Percentiles rank a stretch among this genome's conserved stretches.
phyloP scores from a whole-genome alignment of 192 early-diverging fungal genomes.

The Podila epigama region DNA sequence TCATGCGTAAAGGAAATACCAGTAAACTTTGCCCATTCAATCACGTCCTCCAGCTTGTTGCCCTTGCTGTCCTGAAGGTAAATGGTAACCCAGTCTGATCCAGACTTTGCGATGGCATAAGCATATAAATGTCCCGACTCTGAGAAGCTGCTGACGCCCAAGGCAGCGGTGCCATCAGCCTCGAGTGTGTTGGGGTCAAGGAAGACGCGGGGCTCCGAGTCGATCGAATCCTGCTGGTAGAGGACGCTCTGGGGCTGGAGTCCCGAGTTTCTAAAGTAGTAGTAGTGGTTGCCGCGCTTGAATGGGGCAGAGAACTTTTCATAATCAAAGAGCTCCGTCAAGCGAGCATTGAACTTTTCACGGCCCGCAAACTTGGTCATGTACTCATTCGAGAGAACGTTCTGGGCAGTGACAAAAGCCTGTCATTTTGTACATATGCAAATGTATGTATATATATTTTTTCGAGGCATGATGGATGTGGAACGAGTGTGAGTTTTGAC shows the following conservation, averaged over 20 bases:
- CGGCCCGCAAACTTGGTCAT: slow-evolving; percentile 51
- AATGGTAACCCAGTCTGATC: slow-evolving; percentile 74
- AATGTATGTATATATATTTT: not conserved
- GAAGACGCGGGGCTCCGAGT: slow-evolving; percentile 53
- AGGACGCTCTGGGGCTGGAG: slow-evolving; percentile 68
- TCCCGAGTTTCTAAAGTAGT: slow-evolving; percentile 70
- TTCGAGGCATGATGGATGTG: not conserved
- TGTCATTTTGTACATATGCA: not conserved
- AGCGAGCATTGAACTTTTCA: slow-evolving; percentile 44
- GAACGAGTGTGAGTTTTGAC: too few relatives aligned
- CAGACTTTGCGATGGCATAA: slow-evolving; percentile 63
- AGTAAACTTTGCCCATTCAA: slow-evolving; percentile 68
- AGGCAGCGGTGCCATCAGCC: slow-evolving; percentile 62
- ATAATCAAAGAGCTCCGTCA: slow-evolving; percentile 67
- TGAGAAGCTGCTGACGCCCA: slow-evolving; percentile 61
- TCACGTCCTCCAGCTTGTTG: slow-evolving; percentile 48
- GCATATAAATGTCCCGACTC: slow-evolving; percentile 64
- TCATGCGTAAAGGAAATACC: slow-evolving; percentile 66
- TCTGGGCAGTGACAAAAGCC: slow-evolving; percentile 70
- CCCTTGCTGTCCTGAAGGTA: slow-evolving; percentile 52
- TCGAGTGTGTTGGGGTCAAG: slow-evolving; percentile 65
- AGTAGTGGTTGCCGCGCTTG: slow-evolving; percentile 68
- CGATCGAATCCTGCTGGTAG: slow-evolving; percentile 58
- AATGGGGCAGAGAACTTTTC: slow-evolving; percentile 62
- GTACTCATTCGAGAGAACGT: slow-evolving; percentile 54